Evolutionary conservation across 2,329 filamentous ascomycete genomes (phyloP).

Genomic region (Calonectria pteridis): DNA sequence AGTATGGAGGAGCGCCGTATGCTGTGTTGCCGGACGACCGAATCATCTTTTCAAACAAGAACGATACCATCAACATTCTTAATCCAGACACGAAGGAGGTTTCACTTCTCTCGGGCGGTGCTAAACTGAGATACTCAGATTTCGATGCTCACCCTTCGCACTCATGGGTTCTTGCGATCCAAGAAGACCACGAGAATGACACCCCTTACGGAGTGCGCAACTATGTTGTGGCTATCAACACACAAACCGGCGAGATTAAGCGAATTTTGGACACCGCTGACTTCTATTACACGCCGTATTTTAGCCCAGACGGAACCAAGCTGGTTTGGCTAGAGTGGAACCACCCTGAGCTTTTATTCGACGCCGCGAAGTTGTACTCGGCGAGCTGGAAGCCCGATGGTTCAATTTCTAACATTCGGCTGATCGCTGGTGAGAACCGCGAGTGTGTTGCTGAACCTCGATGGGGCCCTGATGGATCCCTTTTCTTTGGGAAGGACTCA

Average conservation of each 20-base stretch:
- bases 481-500: conserved; percentile 62
- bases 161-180: conserved; percentile 62
- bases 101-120: conserved; percentile 46
- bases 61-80: conserved; percentile 58
- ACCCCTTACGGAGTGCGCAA: conserved; percentile 50
- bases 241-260: conserved; percentile 54
- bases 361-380: conserved; percentile 57
- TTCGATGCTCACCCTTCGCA: conserved; percentile 56
- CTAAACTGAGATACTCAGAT: conserved; percentile 58
- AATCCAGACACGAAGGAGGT: conserved; percentile 52
- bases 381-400: conserved; percentile 55
- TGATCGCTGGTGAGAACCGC: conserved; percentile 56
- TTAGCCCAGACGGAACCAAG: conserved; percentile 59
- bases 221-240: conserved; percentile 56
- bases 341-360: conserved; percentile 66
- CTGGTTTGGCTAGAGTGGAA: conserved; percentile 68
- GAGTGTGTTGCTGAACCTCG: conserved; percentile 63
- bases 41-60: conserved; percentile 61
- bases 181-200: conserved; percentile 62
- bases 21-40: conserved; percentile 53
- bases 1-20: conserved; percentile 64
- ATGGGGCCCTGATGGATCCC: conserved; percentile 62
- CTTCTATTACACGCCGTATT: conserved; percentile 65
- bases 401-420: conserved; percentile 45
- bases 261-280: conserved; percentile 59